Base-by-base conservation (phyloP, 306 rosid species). In the Fagus crenata region DNA sequence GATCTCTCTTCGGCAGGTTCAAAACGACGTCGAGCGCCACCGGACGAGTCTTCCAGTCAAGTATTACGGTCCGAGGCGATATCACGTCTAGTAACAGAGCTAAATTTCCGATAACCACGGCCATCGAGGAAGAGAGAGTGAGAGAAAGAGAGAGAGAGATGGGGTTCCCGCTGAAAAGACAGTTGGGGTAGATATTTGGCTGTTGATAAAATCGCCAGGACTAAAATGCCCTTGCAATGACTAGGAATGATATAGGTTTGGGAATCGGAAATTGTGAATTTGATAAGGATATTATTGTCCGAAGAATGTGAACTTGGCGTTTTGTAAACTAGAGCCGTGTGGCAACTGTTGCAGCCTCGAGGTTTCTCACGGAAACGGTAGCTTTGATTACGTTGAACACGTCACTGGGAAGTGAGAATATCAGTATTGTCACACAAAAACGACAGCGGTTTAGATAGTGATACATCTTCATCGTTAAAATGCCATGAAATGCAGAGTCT, bases 101-200 rank as follows among this genome's bases (percentile, higher is more conserved):
- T 40, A 91, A 69, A 71, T 95, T 89, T 13, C 97, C 98, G 1
- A 92, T 71, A 75, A 84, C 85, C 51, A 81, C 91, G 5, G 96
- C 91, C 97, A 95, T 95, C 56, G 68, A 33, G 17, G 70, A 32
- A 35, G 18, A 43, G 12, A 49, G n/a, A 59, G 3, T 32, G 76
- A 69, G 73, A 12, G 15, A 9, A 0, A 11, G n/a, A n/a, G 55
- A 31, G 65, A 22, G 75, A 18, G 58, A 31, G 65, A 42, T 58
- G 67, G 42, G 77, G 53, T 84, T 77, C 59, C 85, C 82, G 86
- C 85, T 78, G 87, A 82, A 81, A 71, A 69, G 77, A 80, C 81
- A 0, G 55, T 18, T 7, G 39, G 2, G 18, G 78, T 49, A 78
- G 92, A 80, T 87, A 91, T 87, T 82, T 85, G 6, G 78, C 71